phyloP scores from a whole-genome alignment of 23 red algal species.

The Gracilaria vermiculophylla region DNA sequence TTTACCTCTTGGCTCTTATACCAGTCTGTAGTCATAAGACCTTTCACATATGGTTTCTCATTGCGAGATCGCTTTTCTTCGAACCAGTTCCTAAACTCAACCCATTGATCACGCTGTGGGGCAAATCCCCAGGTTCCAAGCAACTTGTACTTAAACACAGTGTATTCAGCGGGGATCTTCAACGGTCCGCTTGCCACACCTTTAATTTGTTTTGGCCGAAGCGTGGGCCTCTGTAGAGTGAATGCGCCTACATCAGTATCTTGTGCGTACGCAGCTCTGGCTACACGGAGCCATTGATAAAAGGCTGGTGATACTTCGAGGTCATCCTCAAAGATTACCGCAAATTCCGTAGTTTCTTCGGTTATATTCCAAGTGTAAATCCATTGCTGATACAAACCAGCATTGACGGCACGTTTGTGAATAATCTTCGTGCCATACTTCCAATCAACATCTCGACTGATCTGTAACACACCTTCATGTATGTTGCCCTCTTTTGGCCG shows the following conservation, averaged over 20 bases:
- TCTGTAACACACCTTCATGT: slow-evolving; percentile 33
- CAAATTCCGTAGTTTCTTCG: slow-evolving; percentile 58
- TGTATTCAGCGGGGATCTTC: slow-evolving; percentile 25
- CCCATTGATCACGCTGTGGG: slow-evolving; percentile 60
- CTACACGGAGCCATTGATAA: slow-evolving; percentile 63
- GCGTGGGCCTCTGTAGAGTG: slow-evolving; percentile 61
- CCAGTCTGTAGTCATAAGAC: slow-evolving; percentile 66
- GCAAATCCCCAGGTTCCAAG: slow-evolving; percentile 84
- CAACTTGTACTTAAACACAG: slow-evolving; percentile 63
- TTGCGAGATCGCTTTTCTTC: slow-evolving; percentile 6
- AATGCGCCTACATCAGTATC: slow-evolving; percentile 64
- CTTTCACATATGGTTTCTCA: slow-evolving; percentile 64
- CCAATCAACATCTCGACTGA: slow-evolving; percentile 44
- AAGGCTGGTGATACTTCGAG: slow-evolving; percentile 75
- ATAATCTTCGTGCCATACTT: slow-evolving; percentile 53
- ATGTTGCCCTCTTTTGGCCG: slow-evolving; percentile 24
- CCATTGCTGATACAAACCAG: slow-evolving; percentile 70
- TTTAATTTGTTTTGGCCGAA: slow-evolving; percentile 61
- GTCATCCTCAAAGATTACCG: slow-evolving; percentile 79
- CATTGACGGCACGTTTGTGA: slow-evolving; percentile 54
- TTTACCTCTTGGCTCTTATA: slow-evolving; percentile 71
- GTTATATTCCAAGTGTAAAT: slow-evolving; percentile 74
- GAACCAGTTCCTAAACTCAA: slow-evolving; percentile 68
- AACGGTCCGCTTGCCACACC: slow-evolving; percentile 40
- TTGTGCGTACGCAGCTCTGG: slow-evolving; percentile 58